Base-by-base conservation (phyloP, 495 filamentous ascomycete genomes). In the Talaromyces thailandensis region DNA sequence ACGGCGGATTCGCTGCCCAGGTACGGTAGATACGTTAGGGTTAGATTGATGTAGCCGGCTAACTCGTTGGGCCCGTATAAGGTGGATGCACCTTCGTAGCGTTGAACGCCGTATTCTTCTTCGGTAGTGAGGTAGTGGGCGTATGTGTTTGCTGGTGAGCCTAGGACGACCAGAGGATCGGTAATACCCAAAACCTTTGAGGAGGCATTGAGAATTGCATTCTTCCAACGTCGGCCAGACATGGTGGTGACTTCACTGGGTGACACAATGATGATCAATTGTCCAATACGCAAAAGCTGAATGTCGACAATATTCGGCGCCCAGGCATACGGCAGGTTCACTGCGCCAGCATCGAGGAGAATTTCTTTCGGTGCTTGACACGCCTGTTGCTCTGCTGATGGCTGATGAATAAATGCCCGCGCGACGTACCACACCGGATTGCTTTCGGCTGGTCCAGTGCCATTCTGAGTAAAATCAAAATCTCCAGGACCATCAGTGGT, bases 231-330 rank as follows among this genome's bases (percentile, higher is more conserved):
- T 16, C 93, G 82, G 0, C 94, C 93, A 11, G 92, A 86, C 93
- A 98, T 98, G 2, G 93, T 97, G 0, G 89, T 96, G 8, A 91
- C 93, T 75, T 97, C 94, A 58, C 94, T 94, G 0, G 93, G 89
- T 23, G 87, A 89, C 26, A 97, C 83, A 64, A 98, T 86, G 63
- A 97, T 88, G 55, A 95, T 77, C 18, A 98, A 75, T 69, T 96
- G 92, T 7, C 94, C 94, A 4, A 96, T 88, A 29, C 94, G 87
- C 31, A 96, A 80, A 23, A 90, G 77, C 70, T 98, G 94, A 37
- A 98, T 83, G 70, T 98, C 93, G 35, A 96, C 93, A 59, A 98
- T 86, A 64, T 96, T 96, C 5, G 94, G 91, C 2, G 87, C 86
- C 94, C 94, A 98, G 16, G 83, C 78, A 74, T 98, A 98, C 0